phyloP scores from a whole-genome alignment of 139 green algal species.

The Yamagishiella unicocca region DNA sequence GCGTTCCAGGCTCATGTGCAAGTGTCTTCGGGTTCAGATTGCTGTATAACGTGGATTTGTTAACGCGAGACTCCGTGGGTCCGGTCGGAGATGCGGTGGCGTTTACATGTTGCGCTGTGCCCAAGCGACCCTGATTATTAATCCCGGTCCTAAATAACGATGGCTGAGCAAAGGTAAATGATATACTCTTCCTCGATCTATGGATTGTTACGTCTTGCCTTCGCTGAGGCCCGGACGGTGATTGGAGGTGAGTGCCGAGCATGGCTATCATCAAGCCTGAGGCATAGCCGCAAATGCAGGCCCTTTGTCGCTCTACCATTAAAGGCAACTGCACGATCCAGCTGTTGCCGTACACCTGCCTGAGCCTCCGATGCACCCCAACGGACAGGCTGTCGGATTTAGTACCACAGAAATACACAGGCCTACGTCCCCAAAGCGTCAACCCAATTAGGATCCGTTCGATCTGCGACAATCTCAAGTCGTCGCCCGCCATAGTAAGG shows the following conservation, averaged over 20 bases:
- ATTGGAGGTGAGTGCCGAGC: too few relatives aligned
- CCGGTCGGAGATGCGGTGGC: neutral
- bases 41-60: conserved; percentile 44
- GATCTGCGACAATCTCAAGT: neutral
- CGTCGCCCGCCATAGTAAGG: neutral
- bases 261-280: too few relatives aligned
- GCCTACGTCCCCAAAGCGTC: neutral
- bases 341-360: too few relatives aligned
- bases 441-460: neutral
- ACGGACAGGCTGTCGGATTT: too few relatives aligned
- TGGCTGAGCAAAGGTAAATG: neutral
- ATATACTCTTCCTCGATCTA: neutral
- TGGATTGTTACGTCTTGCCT: neutral
- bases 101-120: neutral
- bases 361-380: too few relatives aligned
- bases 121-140: neutral
- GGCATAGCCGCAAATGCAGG: too few relatives aligned
- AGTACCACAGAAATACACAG: too few relatives aligned
- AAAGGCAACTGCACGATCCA: too few relatives aligned
- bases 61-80: neutral
- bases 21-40: conserved; percentile 59
- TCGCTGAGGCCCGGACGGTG: neutral
- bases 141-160: neutral
- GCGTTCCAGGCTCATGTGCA: conserved; percentile 60
- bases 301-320: too few relatives aligned